phyloP scores from a whole-genome alignment of 1,284 basidiomycete species.

The Coniophora puteana region DNA sequence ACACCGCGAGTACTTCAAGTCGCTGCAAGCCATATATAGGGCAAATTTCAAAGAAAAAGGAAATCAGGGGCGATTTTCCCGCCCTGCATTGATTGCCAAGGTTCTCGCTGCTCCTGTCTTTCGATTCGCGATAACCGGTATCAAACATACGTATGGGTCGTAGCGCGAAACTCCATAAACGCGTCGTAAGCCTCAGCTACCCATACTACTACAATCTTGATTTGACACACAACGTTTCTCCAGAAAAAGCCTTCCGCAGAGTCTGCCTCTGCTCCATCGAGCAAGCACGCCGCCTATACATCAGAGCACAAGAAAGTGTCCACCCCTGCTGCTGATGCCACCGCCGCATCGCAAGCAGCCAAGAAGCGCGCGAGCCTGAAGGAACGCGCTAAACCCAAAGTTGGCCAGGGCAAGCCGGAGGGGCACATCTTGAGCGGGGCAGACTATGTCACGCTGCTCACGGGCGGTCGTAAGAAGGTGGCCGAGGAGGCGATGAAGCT shows the following conservation, averaged over 20 bases:
- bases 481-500: constrained; percentile 62
- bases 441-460: constrained; percentile 69
- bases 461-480: constrained; percentile 65
- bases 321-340: constrained; percentile 11
- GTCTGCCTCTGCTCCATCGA: constrained; percentile 1
- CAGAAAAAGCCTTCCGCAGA: constrained; percentile 25
- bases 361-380: constrained; percentile 48
- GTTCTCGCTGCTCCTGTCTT: no score
- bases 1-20: no score
- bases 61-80: no score
- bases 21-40: no score
- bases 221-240: background rate
- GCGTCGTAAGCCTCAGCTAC: constrained; percentile 26
- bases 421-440: constrained; percentile 64
- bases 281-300: background rate
- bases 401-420: constrained; percentile 22
- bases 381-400: constrained; percentile 35
- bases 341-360: constrained; percentile 16
- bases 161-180: constrained; percentile 41
- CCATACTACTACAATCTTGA: background rate
- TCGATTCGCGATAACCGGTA: no score
- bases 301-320: constrained; percentile 5
- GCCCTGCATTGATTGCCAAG: no score
- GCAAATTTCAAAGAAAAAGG: no score
- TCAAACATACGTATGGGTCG: no score